Conservation (phyloP, 192 early-diverging fungal species). For the Coemansia sp. region DNA sequence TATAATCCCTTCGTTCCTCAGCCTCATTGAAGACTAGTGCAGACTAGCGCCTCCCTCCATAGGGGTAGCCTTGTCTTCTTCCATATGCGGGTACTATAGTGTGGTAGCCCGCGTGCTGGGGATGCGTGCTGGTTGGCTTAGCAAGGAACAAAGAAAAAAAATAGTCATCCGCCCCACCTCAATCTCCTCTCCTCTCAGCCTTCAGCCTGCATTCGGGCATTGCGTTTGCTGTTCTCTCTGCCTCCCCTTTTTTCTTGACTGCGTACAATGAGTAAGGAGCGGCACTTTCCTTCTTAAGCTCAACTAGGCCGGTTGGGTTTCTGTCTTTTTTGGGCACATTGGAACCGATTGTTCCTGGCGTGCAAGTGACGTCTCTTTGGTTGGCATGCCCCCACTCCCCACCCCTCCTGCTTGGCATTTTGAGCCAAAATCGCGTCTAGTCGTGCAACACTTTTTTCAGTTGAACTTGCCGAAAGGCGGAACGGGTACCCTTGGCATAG, state of each 20-base stretch:
- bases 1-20: neutral
- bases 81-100: neutral
- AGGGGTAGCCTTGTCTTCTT: neutral
- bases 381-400: neutral
- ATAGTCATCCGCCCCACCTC: neutral
- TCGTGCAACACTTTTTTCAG: neutral
- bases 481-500: neutral
- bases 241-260: neutral
- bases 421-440: neutral
- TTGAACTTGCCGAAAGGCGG: neutral
- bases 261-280: neutral
- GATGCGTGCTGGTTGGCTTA: conserved; percentile 4
- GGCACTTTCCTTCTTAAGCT: neutral
- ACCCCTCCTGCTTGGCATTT: neutral
- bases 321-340: neutral
- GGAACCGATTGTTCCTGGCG: neutral
- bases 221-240: neutral
- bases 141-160: neutral
- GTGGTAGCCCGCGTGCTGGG: conserved; percentile 8
- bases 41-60: conserved; percentile 4
- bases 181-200: neutral
- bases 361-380: conserved; percentile 1
- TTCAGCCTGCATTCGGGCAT: neutral
- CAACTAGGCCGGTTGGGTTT: neutral
- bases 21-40: conserved; percentile 6